phyloP scores from a whole-genome alignment of 179 eudicot species.

The Heliamphora pulchella region DNA sequence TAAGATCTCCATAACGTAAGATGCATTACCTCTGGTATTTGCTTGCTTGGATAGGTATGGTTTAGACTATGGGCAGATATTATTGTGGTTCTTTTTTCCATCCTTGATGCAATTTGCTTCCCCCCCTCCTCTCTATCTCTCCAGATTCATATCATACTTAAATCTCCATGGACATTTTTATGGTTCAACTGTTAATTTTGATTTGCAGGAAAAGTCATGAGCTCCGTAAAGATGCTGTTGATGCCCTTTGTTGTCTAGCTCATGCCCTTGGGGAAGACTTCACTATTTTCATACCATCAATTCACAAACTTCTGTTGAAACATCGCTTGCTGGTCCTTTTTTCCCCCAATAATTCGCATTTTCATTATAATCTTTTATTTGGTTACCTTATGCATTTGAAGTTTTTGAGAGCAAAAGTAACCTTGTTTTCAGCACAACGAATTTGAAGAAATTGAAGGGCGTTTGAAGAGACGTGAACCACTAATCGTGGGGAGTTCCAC shows the following conservation, averaged over 20 bases:
- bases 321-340: conserved; percentile 66
- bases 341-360: conserved; percentile 13
- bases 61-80: too few species aligned
- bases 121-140: not conserved
- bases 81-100: too few species aligned
- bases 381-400: not conserved
- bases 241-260: conserved; percentile 91
- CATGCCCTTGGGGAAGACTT: conserved; percentile 97
- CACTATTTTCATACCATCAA: conserved; percentile 86
- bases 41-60: too few species aligned
- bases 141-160: not conserved
- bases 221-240: conserved; percentile 91
- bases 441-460: conserved; percentile 89
- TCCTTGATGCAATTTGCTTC: too few species aligned
- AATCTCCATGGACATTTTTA: not conserved
- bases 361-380: not conserved
- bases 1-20: too few species aligned
- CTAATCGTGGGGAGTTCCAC: conserved; percentile 56
- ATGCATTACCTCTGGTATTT: too few species aligned
- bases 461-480: conserved; percentile 64
- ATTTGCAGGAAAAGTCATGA: conserved; percentile 77
- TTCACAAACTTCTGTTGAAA: conserved; percentile 76
- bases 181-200: not conserved
- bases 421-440: conserved; percentile 70
- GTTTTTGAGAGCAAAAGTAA: not conserved